Conservation (phyloP, 1,284 basidiomycete species). For the Ceratobasidium sp. region DNA sequence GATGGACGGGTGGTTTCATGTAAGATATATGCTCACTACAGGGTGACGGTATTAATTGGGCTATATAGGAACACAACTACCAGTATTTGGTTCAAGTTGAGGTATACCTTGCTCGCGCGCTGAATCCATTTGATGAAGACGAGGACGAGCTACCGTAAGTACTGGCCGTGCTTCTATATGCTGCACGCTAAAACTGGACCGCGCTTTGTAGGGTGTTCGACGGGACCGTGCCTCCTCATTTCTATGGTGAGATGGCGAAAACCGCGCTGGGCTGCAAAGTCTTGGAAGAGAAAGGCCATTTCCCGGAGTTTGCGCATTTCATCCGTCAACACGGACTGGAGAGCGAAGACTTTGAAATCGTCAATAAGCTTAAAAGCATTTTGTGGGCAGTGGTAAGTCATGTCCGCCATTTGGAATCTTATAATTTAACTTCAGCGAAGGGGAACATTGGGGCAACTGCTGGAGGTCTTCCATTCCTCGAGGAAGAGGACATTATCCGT, state of each 20-base stretch:
- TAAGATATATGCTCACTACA: conserved; percentile 55
- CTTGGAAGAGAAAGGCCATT: conserved; percentile 89
- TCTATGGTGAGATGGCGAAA: conserved; percentile 97
- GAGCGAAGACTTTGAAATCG: conserved; percentile 81
- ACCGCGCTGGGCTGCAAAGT: conserved; percentile 94
- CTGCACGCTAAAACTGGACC: neutral
- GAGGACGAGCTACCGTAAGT: conserved; percentile 72
- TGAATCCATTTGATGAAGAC: conserved; percentile 67
- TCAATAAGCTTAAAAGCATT: conserved; percentile 92
- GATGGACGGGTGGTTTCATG: conserved; percentile 96
- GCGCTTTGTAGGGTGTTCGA: conserved; percentile 71
- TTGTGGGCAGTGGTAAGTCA: conserved; percentile 92
- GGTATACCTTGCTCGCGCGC: conserved; percentile 81
- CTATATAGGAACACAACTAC: conserved; percentile 79
- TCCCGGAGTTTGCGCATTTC: conserved; percentile 89
- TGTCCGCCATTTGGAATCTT: neutral
- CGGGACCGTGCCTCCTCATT: conserved; percentile 91
- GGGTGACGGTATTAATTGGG: neutral
- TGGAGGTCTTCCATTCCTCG: conserved; percentile 91
- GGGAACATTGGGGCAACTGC: conserved; percentile 93
- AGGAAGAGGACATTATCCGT: conserved; percentile 93
- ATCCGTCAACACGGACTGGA: conserved; percentile 90
- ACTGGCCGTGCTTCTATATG: neutral
- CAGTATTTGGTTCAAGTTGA: conserved; percentile 90
- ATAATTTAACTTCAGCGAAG: conserved; percentile 57